Base-by-base conservation (phyloP, 345 rosid species). In the Reutealis trisperma region DNA sequence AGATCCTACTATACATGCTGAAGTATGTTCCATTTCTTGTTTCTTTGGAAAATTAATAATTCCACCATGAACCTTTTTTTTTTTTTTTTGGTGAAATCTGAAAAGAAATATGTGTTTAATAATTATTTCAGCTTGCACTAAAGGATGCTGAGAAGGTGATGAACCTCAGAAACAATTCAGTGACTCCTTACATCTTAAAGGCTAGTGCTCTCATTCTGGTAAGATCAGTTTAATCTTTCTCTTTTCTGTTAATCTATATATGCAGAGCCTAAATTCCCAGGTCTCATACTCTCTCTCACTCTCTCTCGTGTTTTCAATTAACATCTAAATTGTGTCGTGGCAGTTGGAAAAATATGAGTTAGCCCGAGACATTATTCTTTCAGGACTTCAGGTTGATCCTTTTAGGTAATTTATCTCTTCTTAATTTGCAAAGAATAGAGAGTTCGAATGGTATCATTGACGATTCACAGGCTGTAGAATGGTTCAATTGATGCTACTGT, bases 351-450 rank as follows among this genome's bases (percentile, higher is more conserved):
- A 90, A 79, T 96, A 96, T 80, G 93, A 93, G 69, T 69, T 77
- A 75, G 97, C 99, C 44, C 86, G 89, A 71, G 93, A 93, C 62
- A 83, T 83, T 80, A 78, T 93, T 80, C 87, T 92, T 71, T 90
- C 93, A 63, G 99, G 98, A 68, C 96, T 96, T 83, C 98, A 93
- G 83, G 80, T 91, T 73, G 96, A 93, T 83, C 98, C 99, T 65
- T 87, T 82, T 74, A 90, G 98, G 99, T 94, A 87, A 67, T 67
- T 45, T 72, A 68, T 74, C 8, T 44, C 2, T 27, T 32, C 67
- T 25, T 60, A 61, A 6, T n/a, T 73, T 24, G 59, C 8, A 70
- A 76, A 45, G 27, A 55, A 14, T 45, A 25, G 69, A 70, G 44
- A 74, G 41, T 70, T 77, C 7, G 16, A 52, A 22, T 24, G 25